Evolutionary conservation across 495 filamentous ascomycete species (phyloP).

Genomic region (Letharia columbiana): DNA sequence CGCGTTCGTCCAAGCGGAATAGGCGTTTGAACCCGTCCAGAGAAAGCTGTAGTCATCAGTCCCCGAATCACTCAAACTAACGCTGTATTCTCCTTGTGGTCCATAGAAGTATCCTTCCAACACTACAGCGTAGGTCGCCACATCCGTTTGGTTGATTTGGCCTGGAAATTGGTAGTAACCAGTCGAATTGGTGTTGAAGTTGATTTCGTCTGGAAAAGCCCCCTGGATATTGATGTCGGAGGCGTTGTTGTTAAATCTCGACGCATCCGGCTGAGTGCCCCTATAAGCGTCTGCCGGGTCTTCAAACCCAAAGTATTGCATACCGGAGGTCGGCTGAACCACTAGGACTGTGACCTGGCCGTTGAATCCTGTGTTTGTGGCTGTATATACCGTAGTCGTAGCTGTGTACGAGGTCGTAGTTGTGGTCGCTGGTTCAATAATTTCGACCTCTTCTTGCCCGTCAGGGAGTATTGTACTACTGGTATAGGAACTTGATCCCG

Average conservation of each 20-base stretch:
- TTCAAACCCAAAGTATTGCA: slow-evolving; percentile 1
- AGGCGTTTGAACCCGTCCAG: not conserved
- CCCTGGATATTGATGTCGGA: not conserved
- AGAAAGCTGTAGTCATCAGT: not conserved
- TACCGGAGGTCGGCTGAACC: not conserved
- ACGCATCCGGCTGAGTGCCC: not conserved
- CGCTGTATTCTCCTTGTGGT: not conserved
- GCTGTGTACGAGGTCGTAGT: not conserved
- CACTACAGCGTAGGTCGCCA: not conserved
- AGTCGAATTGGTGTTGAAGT: not conserved
- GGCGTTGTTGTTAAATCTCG: not conserved
- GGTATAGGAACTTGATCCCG: not conserved
- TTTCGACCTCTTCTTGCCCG: not conserved
- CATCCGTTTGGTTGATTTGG: not conserved
- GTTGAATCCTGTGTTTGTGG: not conserved
- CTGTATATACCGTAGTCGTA: not conserved
- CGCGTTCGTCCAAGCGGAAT: not conserved
- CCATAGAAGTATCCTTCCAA: slow-evolving; percentile 1
- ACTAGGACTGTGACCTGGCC: not conserved
- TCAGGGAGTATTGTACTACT: not conserved
- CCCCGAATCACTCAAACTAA: not conserved
- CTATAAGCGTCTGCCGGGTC: not conserved
- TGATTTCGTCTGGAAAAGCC: not conserved
- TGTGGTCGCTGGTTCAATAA: not conserved
- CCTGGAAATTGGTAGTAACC: not conserved